A percentile compares a stretch with the other conserved stretches of the same genome.
Conservation (phyloP, 1,139 yeast genomes). For the Suhomyces taliae region DNA sequence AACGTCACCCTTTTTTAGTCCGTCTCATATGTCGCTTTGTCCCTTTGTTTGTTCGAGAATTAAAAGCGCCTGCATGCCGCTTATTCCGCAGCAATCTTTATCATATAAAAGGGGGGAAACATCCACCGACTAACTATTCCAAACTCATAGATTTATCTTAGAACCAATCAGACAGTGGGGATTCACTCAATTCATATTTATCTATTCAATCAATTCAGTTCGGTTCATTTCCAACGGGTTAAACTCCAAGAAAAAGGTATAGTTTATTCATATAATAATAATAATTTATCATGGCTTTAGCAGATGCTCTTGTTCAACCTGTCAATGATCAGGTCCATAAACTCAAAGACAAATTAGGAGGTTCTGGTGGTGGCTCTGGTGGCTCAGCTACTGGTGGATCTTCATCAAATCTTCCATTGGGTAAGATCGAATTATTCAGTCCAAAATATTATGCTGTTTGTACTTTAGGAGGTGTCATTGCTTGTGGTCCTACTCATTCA, state of each 20-base stretch:
- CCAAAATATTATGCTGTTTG: conserved; percentile 79
- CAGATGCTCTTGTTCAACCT: conserved; percentile 36
- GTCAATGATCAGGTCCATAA: conserved; percentile 28
- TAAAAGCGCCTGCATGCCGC: background rate
- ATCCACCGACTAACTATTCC: background rate
- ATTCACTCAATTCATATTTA: background rate
- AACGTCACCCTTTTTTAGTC: too few species aligned
- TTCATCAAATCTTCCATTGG: conserved; percentile 14
- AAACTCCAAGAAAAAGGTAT: too few species aligned
- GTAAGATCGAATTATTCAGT: conserved; percentile 55
- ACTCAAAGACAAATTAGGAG: conserved; percentile 16
- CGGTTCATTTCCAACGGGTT: too few species aligned
- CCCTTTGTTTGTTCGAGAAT: background rate
- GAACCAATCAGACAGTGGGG: background rate
- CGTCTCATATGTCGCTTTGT: too few species aligned
- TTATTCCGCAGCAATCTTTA: background rate
- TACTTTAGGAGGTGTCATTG: conserved; percentile 83
- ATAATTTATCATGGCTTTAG: conserved; percentile 13
- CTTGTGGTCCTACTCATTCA: conserved; percentile 96
- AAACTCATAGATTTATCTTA: background rate
- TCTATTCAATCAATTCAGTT: background rate
- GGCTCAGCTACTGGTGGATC: conserved; percentile 2
- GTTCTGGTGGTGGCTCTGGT: conserved; percentile 13
- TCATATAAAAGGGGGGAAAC: background rate
- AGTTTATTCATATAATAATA: too few species aligned